phyloP scores from a whole-genome alignment of 2,329 filamentous ascomycete genomes.

The Penicillium freii region DNA sequence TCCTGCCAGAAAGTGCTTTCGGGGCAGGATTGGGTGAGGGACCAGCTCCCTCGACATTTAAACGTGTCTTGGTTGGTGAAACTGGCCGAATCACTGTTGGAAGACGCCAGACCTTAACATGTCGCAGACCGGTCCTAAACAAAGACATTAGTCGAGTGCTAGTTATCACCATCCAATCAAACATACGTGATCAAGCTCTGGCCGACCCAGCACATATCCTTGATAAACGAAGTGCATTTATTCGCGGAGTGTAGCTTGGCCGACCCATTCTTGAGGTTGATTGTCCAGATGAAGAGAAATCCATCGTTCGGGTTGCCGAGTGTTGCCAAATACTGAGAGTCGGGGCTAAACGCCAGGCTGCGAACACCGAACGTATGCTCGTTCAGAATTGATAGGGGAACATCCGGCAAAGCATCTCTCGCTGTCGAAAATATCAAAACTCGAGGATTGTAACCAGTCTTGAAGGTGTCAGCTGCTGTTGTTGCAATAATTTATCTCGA shows the following conservation, averaged over 20 bases:
- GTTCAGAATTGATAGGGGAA: slow-evolving; percentile 77
- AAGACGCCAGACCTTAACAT: slow-evolving; percentile 90
- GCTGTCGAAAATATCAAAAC: slow-evolving; percentile 84
- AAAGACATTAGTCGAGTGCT: slow-evolving; percentile 12
- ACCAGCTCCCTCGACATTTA: slow-evolving; percentile 39
- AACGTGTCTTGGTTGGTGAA: slow-evolving; percentile 64
- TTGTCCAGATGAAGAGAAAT: slow-evolving; percentile 85
- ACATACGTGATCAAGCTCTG: slow-evolving; percentile 70
- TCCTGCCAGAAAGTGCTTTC: slow-evolving; percentile 78
- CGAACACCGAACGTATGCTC: slow-evolving; percentile 90
- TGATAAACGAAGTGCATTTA: slow-evolving; percentile 84
- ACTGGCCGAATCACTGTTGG: slow-evolving; percentile 59
- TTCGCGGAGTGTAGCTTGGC: slow-evolving; percentile 81
- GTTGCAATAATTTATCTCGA: not conserved
- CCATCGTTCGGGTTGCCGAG: slow-evolving; percentile 88
- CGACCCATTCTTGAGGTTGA: slow-evolving; percentile 77
- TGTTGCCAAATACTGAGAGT: slow-evolving; percentile 82
- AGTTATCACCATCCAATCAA: not conserved
- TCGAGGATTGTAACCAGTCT: slow-evolving; percentile 86
- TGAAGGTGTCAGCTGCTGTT: slow-evolving; percentile 28
- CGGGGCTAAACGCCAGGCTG: slow-evolving; percentile 83
- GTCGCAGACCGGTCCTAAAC: slow-evolving; percentile 70
- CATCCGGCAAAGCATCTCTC: slow-evolving; percentile 73
- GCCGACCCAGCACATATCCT: slow-evolving; percentile 88
- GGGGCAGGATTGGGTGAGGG: slow-evolving; percentile 48